These are phyloP conservation scores for Calonectria pteridis DNA, from an alignment of 2,329 filamentous ascomycete species.

Conservation along the genomic window DNA sequence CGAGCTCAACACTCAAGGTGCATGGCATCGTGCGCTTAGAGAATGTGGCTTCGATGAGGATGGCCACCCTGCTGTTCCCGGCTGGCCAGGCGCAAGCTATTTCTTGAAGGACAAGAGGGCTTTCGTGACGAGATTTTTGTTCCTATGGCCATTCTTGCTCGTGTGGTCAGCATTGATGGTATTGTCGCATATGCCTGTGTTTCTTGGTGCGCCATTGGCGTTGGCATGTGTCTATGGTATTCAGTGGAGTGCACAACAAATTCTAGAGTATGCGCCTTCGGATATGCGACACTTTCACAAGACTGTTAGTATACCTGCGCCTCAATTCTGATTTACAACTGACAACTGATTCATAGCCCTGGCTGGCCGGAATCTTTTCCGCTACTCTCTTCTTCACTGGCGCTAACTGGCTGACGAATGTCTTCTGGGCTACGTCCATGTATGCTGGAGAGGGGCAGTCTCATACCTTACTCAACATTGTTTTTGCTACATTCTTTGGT, in stretches of 20 bases:
- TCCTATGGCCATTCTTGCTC: constrained; percentile 87
- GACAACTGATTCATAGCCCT: constrained; percentile 70
- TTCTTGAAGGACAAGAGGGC: constrained; percentile 81
- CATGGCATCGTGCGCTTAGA: constrained; percentile 85
- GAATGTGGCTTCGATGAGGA: constrained; percentile 88
- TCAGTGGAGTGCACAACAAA: constrained; percentile 82
- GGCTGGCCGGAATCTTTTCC: constrained; percentile 93
- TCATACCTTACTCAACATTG: constrained; percentile 81
- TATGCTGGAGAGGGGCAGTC: constrained; percentile 43
- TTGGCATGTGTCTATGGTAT: constrained; percentile 75
- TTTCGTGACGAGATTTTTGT: constrained; percentile 88
- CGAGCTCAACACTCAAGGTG: constrained; percentile 87
- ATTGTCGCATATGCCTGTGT: constrained; percentile 80
- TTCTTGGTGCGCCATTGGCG: constrained; percentile 79
- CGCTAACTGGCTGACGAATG: constrained; percentile 78
- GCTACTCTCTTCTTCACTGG: constrained; percentile 86
- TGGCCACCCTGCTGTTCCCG: constrained; percentile 76
- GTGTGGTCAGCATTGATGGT: constrained; percentile 79
- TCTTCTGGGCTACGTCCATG: constrained; percentile 54
- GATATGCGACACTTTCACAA: constrained; percentile 93
- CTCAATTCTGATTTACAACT: not conserved
- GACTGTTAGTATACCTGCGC: constrained; percentile 71
- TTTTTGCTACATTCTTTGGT: constrained; percentile 74
- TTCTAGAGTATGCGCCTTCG: constrained; percentile 84
- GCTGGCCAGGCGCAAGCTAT: constrained; percentile 79